phyloP scores from a whole-genome alignment of 208 protist genomes.

The Crithidia sp. region DNA sequence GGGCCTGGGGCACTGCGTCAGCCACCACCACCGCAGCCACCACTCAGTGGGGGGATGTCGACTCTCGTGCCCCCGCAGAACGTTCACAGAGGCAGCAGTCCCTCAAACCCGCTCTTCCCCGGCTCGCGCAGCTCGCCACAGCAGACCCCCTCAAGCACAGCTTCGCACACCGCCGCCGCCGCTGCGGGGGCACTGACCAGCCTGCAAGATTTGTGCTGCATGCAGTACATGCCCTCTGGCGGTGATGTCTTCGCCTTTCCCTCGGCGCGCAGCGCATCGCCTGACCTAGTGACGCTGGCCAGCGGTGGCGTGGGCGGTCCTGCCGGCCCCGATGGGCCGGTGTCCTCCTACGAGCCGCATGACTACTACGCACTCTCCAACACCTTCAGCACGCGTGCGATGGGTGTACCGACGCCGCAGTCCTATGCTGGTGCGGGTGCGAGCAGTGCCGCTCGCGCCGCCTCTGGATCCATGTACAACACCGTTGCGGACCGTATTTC shows the following conservation, averaged over 20 bases:
- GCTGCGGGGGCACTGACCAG: conserved; percentile 4
- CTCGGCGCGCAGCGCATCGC: neutral
- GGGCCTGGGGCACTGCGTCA: neutral
- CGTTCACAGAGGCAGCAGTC: neutral
- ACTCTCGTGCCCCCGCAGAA: neutral
- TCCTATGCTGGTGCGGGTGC: neutral
- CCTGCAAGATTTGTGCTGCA: conserved; percentile 9
- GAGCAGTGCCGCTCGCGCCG: neutral
- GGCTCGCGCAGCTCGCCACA: neutral
- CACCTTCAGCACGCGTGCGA: conserved; percentile 1
- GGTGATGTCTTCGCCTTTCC: conserved; percentile 14
- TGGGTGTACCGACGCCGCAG: neutral
- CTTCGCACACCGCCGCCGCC: neutral
- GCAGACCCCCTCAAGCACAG: neutral
- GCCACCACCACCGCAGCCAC: neutral
- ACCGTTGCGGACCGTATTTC: too few relatives aligned
- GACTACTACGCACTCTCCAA: conserved; percentile 13
- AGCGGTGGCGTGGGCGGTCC: neutral
- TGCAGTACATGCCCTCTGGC: conserved; percentile 7
- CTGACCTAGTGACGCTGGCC: neutral
- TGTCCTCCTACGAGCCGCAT: conserved; percentile 1
- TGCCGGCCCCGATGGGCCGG: neutral
- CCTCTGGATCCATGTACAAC: too few relatives aligned
- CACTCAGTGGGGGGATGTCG: neutral
- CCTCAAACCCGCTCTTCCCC: neutral